Conservation (phyloP, 75 land plant species). For the Pinus albicaulis region DNA sequence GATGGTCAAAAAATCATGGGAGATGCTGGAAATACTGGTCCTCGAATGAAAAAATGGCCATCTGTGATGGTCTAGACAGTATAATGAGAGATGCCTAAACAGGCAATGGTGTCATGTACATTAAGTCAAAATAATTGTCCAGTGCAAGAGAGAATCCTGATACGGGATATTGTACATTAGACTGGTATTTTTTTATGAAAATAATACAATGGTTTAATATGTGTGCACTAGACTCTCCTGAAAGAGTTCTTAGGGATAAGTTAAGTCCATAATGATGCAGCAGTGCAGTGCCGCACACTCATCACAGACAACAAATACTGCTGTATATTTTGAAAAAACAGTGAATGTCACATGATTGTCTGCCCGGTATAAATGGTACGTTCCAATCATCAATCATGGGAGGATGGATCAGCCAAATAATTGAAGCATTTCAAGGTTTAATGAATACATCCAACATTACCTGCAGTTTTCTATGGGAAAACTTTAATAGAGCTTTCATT, state of each 20-base stretch:
- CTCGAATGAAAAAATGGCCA: constrained; percentile 3
- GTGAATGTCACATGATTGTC: not conserved
- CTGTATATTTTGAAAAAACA: not conserved
- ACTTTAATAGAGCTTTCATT: not conserved
- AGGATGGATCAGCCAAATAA: not conserved
- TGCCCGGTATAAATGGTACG: not conserved
- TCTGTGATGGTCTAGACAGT: constrained; percentile 7
- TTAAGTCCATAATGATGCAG: not conserved
- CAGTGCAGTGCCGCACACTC: not conserved
- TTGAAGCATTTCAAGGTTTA: not conserved
- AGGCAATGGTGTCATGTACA: constrained; percentile 2
- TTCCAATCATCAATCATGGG: too few relatives aligned
- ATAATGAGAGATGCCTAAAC: not conserved
- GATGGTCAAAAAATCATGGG: not conserved
- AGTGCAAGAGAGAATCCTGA: not conserved
- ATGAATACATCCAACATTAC: not conserved
- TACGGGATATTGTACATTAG: not conserved
- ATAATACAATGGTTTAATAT: not conserved
- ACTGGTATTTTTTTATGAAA: not conserved
- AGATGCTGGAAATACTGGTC: not conserved
- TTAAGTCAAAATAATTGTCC: not conserved
- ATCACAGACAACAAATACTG: not conserved
- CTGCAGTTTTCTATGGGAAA: not conserved
- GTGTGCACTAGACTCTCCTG: not conserved
- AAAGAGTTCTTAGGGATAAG: not conserved